Evolutionary conservation across 2,329 filamentous ascomycete genomes (phyloP).

Genomic region (Aspergillus pseudoglaucus): DNA sequence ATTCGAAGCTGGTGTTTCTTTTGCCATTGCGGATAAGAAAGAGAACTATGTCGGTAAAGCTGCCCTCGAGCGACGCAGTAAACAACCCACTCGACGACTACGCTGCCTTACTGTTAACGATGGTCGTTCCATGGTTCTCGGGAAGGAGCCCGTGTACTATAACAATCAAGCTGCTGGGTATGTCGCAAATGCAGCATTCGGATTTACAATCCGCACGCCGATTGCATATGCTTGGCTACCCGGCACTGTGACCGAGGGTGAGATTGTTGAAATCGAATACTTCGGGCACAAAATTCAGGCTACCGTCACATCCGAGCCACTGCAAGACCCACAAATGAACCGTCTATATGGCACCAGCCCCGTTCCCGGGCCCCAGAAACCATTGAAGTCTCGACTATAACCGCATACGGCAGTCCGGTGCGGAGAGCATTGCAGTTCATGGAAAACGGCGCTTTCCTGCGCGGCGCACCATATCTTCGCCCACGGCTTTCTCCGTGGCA

Average conservation of each 20-base stretch:
- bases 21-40: conserved; percentile 37
- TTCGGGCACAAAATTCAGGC: conserved; percentile 51
- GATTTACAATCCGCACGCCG: conserved; percentile 53
- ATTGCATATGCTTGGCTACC: conserved; percentile 56
- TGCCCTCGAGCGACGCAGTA: conserved; percentile 41
- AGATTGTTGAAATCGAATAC: conserved; percentile 54
- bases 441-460: too few species aligned
- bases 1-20: conserved; percentile 51
- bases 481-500: too few species aligned
- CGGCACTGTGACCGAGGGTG: conserved; percentile 40
- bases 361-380: not conserved
- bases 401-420: too few species aligned
- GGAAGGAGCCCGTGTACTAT: conserved; percentile 56
- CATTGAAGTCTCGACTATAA: not conserved
- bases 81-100: conserved; percentile 29
- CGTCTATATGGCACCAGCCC: conserved; percentile 20
- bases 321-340: conserved; percentile 41
- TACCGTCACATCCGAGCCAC: conserved; percentile 47
- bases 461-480: too few species aligned
- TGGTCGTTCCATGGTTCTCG: conserved; percentile 51
- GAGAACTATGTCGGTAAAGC: conserved; percentile 46
- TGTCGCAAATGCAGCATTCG: conserved; percentile 56
- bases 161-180: conserved; percentile 48
- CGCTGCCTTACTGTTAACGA: conserved; percentile 53
- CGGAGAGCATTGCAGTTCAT: too few species aligned